phyloP scores from a whole-genome alignment of 1,284 basidiomycete species.

The Trichosporon coremiiforme region DNA sequence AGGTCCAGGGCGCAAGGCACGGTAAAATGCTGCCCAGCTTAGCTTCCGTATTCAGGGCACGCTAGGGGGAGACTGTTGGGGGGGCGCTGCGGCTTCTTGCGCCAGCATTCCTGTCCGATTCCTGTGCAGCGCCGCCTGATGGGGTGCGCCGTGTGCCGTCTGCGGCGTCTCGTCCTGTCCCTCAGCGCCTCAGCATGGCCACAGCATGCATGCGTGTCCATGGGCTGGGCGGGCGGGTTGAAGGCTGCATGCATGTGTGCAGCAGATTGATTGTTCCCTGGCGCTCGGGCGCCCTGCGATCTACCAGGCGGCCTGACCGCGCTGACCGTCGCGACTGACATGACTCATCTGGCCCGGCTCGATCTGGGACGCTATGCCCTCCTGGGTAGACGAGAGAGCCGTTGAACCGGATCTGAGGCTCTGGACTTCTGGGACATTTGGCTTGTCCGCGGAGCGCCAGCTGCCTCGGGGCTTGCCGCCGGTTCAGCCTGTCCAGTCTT shows the following conservation, averaged over 20 bases:
- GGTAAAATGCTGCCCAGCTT: neutral
- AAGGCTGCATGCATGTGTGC: neutral
- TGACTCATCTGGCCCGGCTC: neutral
- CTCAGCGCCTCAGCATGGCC: neutral
- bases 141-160: neutral
- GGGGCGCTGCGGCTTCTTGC: neutral
- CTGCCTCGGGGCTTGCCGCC: neutral
- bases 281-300: too few species aligned
- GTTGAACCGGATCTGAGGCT: neutral
- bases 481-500: neutral
- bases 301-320: too few species aligned
- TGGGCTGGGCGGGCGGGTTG: too few species aligned
- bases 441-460: neutral
- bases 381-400: neutral
- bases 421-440: neutral
- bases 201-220: conserved; percentile 3
- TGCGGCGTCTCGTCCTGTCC: conserved; percentile 3
- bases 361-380: neutral
- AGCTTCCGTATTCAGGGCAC: neutral
- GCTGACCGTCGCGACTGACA: neutral
- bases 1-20: conserved; percentile 7
- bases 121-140: neutral
- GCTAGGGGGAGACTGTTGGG: neutral
- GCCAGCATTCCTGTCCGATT: neutral
- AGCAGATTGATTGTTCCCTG: neutral